Evolutionary conservation across 164 flowering plant species (phyloP), one percentile per base, ranked within the genome.

Genomic region (Cinnamomum chago): DNA sequence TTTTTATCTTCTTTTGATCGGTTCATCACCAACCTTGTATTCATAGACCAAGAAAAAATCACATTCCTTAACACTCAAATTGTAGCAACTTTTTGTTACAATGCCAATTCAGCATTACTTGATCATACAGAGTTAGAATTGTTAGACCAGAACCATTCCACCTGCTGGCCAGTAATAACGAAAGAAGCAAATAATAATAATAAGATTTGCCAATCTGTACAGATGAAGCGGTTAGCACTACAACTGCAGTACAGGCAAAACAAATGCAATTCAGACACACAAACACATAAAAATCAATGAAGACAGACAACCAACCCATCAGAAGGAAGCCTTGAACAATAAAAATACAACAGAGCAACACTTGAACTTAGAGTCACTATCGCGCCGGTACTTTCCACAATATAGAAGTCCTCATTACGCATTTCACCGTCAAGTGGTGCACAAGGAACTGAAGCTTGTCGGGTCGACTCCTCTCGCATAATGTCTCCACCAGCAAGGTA

Each of bases 321-420:
- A 58, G 95, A 88, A 70, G 98, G 98, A 60, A 94, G 93, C 65
- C 87, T 81, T 18, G 98, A 91, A 80, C 97, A 94, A 71, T 91
- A 94, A 71, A 82, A 87, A 79, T 91, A 82, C 62, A 92, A 74
- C 77, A 91, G 79, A 15, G 78, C 51, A 62, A 89, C 81, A 70
- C 97, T 89, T 2, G 92, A 90, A 72, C 80, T 84, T 58, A 91
- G 80, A 25, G 84, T 90, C 50, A 88, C 93, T 62, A 79, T 70
- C 50, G 98, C 97, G 58, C 95, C 92, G 20, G 98, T 92, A 73
- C 83, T 80, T 75, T 82, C 85, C 71, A 94, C 94, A 52, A 80
- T 64, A 67, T 90, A 94, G 62, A 72, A 82, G 2, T 79, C 83
- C 18, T 89, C 87, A 72, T 81, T 79, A n/a, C 68, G 13, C 75